Evolutionary conservation across 805 yeast genomes (phyloP), one percentile per base, ranked within the genome.

Genomic region (Saccharomycopsis synnaedendra): DNA sequence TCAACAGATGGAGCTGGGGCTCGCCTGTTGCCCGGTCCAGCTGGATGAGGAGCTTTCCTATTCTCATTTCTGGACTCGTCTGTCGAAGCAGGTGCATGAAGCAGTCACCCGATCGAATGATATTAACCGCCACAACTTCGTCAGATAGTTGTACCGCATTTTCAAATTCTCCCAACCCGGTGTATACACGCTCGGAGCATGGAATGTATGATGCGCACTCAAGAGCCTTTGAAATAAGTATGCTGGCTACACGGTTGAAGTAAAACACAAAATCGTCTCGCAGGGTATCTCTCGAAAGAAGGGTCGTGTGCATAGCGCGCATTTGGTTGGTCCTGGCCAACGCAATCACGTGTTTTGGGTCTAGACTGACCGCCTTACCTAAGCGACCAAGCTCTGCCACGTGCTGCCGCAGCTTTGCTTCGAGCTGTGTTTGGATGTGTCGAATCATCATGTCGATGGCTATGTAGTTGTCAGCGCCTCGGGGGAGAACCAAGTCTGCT

Each of bases 71-170:
- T 1, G 96, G 90, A 30, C 87, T 69, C 0, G 89, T 76, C 54
- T 79, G 79, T 51, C 84, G 76, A 38, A 90, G 67, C 0, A 96
- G 82, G 32, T 74, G 75, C 76, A 85, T 80, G 58, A 89, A 89
- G 59, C 96, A 85, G 60, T 88, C 97, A 4, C 98, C 98, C 0
- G 96, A 88, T 54, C 96, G 72, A 32, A 89, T 81, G 39, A 89
- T 76, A 53, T 82, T 82, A 4, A 87, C 84, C 0, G 93, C 93
- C 32, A 83, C 68, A 6, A 84, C 66, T 8, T 72, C 70, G 49
- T 76, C 76, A 41, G 61, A 40, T 10, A 35, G 32, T 10, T 38
- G 44, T 29, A 48, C 32, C 1, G 54, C 41, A 29, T 45, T 41
- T n/a, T 38, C 46, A n/a, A n/a, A 10, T n/a, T 43, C 42, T 8